Conservation (phyloP, 1,284 basidiomycete genomes). For the Inonotus obliquus region DNA sequence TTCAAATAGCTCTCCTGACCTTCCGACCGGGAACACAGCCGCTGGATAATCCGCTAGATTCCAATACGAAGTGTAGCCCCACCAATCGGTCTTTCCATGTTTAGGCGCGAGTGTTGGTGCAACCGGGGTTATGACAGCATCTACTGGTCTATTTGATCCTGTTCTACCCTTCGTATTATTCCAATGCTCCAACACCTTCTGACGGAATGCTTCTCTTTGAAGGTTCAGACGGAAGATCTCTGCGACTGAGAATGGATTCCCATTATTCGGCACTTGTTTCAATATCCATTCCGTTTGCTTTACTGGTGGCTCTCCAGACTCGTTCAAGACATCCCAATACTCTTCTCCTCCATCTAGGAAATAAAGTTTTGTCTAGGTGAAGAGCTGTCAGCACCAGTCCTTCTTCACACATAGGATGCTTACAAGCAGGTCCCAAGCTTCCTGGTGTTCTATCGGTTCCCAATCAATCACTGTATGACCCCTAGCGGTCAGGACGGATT, state of each 20-base stretch:
- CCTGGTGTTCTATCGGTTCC: constrained; percentile 41
- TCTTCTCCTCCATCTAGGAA: constrained; percentile 47
- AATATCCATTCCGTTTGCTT: constrained; percentile 47
- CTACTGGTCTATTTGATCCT: constrained; percentile 46
- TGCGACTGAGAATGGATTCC: constrained; percentile 33
- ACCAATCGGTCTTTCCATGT: constrained; percentile 47
- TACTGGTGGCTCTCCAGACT: constrained; percentile 35
- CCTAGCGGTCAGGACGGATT: constrained; percentile 39
- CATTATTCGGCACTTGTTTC: constrained; percentile 33
- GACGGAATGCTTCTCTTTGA: constrained; percentile 41
- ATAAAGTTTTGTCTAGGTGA: constrained; percentile 40
- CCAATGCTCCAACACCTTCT: constrained; percentile 46
- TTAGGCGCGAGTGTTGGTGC: constrained; percentile 47
- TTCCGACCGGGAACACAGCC: constrained; percentile 48
- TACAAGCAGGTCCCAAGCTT: constrained; percentile 48
- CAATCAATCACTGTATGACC: constrained; percentile 53
- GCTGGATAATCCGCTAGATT: constrained; percentile 53
- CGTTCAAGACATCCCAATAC: constrained; percentile 35
- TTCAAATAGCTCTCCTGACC: not conserved
- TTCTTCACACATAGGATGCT: constrained; percentile 18
- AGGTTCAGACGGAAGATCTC: constrained; percentile 41
- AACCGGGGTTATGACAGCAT: constrained; percentile 51
- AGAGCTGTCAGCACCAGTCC: not conserved
- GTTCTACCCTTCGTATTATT: constrained; percentile 41
- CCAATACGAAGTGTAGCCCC: constrained; percentile 52